A percentile compares a stretch with the other conserved stretches of the same genome.
These are phyloP conservation scores for Eucalyptus pumila DNA, from an alignment of 345 rosid genomes.

Conservation along the genomic window DNA sequence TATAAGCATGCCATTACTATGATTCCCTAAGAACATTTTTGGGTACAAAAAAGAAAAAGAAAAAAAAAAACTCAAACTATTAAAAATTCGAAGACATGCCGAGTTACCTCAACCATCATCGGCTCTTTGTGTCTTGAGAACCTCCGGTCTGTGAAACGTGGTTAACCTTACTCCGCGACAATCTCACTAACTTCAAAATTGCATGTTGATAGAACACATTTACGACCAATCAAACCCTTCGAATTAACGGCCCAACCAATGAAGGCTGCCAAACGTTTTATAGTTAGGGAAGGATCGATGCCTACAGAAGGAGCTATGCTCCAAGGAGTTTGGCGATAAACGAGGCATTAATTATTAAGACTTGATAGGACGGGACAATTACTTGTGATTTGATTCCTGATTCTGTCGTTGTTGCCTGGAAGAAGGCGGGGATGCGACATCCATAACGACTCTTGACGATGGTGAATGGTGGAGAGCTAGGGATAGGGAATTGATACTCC, in stretches of 20 bases:
- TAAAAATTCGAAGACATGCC: not conserved
- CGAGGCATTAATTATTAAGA: not conserved
- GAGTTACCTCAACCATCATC: not conserved
- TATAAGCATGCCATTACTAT: too few species aligned
- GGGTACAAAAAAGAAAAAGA: not conserved
- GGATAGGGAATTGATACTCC: not conserved
- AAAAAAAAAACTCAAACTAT: not conserved
- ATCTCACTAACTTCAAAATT: not conserved
- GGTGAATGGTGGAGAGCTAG: not conserved
- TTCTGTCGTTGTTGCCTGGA: not conserved
- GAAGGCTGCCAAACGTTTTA: not conserved
- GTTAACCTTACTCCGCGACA: not conserved
- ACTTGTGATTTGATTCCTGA: not conserved
- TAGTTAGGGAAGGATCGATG: not conserved
- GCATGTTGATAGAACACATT: not conserved
- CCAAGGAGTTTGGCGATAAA: not conserved
- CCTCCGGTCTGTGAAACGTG: not conserved
- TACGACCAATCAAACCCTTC: not conserved
- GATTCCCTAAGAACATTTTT: not conserved
- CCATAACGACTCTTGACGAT: not conserved
- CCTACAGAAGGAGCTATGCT: not conserved
- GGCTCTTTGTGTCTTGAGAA: not conserved
- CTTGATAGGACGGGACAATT: not conserved
- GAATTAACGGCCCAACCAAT: not conserved
- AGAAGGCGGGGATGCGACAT: not conserved